Evolutionary conservation across 2,329 filamentous ascomycete genomes (phyloP), one percentile per base, ranked within the genome.

Genomic region (Aspergillus proliferans): DNA sequence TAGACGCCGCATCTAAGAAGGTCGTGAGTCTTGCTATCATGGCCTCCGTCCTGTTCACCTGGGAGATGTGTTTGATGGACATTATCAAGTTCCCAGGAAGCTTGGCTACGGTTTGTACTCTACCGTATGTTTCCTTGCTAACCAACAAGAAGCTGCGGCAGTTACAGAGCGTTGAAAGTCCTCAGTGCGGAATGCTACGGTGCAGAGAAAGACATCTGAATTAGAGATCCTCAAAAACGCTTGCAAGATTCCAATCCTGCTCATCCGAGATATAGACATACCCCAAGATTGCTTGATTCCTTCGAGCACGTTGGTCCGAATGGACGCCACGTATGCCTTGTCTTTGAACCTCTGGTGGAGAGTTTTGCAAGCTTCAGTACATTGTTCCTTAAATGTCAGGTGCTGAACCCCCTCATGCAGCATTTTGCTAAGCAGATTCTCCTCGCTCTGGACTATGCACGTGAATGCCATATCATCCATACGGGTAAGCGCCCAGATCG

Each of bases 251-350:
- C 43, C 6, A 15, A 39, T 42, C 54, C 51, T 28, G 46, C 48
- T 33, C 57, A 64, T 47, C 19, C 54, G 52, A 57, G 60, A 14
- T 43, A 54, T 28, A 38, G 57, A 30, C 48, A 58, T 34, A 51
- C 61, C 4, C 51, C 55, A 1, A 22, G 18, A 38, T 42, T 58
- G 46, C 52, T 65, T 7, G 52, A 62, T 15, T 50, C 59, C 5
- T 64, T 63, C 48, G 55, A 45, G 8, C 60, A 64, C 52, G 49
- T 39, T 21, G 63, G 62, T 7, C 60, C 57, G 14, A 61, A 61
- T 51, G 60, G 62, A 46, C 48, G 58, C 28, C 61, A 65, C 52
- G 53, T 63, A 4, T 65, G 61, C 47, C 47, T 64, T 14, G 55
- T 53, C 1, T 60, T 64, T 36, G 58, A 63, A n/a, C 60, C 59